Percentiles rank a stretch among this genome's conserved stretches.
These are phyloP conservation scores for Neonectria faginata DNA, from an alignment of 2,329 filamentous ascomycete genomes.

Conservation along the genomic window DNA sequence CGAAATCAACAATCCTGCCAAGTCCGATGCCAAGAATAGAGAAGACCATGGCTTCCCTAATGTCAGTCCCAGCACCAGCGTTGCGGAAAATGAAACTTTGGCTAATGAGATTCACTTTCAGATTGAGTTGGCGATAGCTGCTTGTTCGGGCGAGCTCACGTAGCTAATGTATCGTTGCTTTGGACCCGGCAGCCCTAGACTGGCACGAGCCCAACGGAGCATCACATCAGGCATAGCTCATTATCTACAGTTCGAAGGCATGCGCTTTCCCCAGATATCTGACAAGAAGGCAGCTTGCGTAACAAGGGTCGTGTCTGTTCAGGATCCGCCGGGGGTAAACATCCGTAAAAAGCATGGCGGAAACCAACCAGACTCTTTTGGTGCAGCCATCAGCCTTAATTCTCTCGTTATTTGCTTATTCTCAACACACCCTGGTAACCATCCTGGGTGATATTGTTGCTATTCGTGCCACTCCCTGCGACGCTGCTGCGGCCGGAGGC, in stretches of 20 bases:
- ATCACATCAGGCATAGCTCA: neutral
- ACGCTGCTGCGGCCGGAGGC: neutral
- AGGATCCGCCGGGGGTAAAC: neutral
- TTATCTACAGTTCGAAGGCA: neutral
- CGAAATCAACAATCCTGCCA: neutral
- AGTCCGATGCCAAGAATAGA: neutral
- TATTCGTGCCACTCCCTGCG: neutral
- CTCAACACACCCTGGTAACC: neutral
- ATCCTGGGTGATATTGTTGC: neutral
- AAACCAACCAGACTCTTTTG: conserved; percentile 1
- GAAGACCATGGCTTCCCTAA: neutral
- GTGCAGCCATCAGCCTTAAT: conserved; percentile 1
- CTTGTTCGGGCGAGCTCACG: neutral
- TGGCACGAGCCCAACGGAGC: neutral
- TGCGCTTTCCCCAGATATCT: neutral
- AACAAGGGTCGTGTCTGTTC: neutral
- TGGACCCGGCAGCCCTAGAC: neutral
- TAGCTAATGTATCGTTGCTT: neutral
- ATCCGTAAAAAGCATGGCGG: neutral
- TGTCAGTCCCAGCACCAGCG: neutral
- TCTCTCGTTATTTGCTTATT: neutral
- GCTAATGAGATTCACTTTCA: neutral
- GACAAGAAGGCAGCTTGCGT: neutral
- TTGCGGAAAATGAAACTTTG: neutral
- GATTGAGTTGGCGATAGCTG: neutral